Conservation (phyloP, 2,329 filamentous ascomycete genomes). For the Talaromyces islandicus region DNA sequence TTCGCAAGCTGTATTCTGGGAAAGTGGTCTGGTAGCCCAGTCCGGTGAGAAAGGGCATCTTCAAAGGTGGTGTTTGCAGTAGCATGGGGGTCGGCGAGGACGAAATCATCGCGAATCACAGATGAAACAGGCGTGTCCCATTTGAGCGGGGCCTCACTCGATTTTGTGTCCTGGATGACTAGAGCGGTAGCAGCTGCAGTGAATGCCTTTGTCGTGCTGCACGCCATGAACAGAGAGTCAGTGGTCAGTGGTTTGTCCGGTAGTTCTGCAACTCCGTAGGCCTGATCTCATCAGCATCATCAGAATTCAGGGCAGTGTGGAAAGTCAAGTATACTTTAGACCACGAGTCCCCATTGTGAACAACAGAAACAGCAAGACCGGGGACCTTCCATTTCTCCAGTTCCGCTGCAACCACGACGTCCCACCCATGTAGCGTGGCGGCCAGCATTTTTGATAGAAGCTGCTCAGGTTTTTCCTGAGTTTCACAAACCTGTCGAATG, state of each 20-base stretch:
- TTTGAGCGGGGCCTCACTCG: constrained; percentile 14
- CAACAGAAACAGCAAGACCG: constrained; percentile 22
- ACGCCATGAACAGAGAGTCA: constrained; percentile 19
- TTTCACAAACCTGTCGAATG: neutral
- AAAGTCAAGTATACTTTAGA: constrained; percentile 16
- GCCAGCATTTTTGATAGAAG: neutral
- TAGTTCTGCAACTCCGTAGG: constrained; percentile 22
- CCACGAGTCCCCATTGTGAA: constrained; percentile 20
- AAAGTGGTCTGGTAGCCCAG: constrained; percentile 22
- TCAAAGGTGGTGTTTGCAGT: constrained; percentile 26
- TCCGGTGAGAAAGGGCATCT: constrained; percentile 29
- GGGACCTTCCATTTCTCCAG: constrained; percentile 25
- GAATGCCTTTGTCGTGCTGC: constrained; percentile 25
- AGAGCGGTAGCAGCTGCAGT: constrained; percentile 18
- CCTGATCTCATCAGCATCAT: constrained; percentile 12
- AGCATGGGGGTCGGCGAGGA: constrained; percentile 20
- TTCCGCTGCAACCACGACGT: constrained; percentile 14
- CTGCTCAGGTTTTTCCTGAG: neutral
- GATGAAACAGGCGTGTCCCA: constrained; percentile 32
- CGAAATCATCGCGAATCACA: constrained; percentile 30
- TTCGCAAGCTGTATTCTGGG: constrained; percentile 6
- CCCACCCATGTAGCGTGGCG: neutral
- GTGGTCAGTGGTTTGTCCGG: constrained; percentile 19
- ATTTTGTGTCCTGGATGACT: constrained; percentile 16
- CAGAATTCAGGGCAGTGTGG: neutral